Conservation (phyloP, 345 rosid genomes). For the Eucalyptus brandiana region DNA sequence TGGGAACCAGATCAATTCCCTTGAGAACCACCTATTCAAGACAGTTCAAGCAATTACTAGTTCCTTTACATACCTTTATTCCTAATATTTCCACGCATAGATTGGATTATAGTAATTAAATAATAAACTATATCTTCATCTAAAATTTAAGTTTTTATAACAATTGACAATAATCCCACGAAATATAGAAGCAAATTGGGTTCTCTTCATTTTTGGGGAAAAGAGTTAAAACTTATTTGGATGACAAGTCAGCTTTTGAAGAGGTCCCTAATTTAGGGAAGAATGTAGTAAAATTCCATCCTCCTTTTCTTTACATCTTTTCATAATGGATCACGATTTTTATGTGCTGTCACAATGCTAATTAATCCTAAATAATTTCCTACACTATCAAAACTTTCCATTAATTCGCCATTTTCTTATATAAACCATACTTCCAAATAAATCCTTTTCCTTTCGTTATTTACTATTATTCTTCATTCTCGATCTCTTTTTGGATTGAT, state of each 20-base stretch:
- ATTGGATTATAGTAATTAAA: too few relatives aligned
- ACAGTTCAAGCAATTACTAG: fast-evolving
- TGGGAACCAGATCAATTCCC: fast-evolving
- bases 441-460: background rate
- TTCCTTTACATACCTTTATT: too few relatives aligned
- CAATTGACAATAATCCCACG: fast-evolving
- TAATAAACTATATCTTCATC: too few relatives aligned
- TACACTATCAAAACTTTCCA: background rate
- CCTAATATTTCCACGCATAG: too few relatives aligned
- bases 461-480: too few relatives aligned
- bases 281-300: too few relatives aligned
- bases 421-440: background rate
- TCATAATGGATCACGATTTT: background rate
- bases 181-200: background rate
- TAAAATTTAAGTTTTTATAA: too few relatives aligned
- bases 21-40: fast-evolving
- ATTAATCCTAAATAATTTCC: background rate
- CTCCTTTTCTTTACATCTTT: background rate
- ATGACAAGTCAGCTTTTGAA: background rate
- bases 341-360: background rate
- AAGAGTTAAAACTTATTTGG: background rate
- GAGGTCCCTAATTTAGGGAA: background rate
- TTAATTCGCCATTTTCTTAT: too few relatives aligned
- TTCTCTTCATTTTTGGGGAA: too few relatives aligned
- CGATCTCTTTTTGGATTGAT: background rate